These are phyloP conservation scores for Strigomonas culicis DNA, from an alignment of 208 protist genomes.

Conservation along the genomic window DNA sequence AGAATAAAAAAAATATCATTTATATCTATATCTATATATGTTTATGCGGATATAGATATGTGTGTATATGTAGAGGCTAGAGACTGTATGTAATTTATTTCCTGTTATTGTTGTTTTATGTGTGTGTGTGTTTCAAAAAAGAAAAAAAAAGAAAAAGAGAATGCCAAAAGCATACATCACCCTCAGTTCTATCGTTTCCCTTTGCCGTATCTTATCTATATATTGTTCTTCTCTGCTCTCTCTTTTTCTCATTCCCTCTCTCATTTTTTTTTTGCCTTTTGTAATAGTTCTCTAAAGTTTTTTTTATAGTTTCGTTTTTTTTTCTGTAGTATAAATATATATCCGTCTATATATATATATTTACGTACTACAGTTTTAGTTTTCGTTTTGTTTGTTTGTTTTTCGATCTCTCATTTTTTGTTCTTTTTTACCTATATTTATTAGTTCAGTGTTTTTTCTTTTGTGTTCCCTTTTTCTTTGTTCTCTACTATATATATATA, in stretches of 20 bases:
- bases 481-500: background rate
- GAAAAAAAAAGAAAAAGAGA: slow-evolving; percentile 2
- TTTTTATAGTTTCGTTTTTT: slow-evolving; percentile 15
- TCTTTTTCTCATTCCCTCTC: slow-evolving; percentile 2
- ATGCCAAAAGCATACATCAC: background rate
- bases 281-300: background rate
- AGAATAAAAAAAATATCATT: background rate
- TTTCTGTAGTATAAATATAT: background rate
- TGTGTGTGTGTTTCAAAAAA: background rate
- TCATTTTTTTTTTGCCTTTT: background rate
- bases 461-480: slow-evolving; percentile 10
- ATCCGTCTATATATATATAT: slow-evolving; percentile 9
- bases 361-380: slow-evolving; percentile 1
- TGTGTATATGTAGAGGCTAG: background rate
- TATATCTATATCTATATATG: slow-evolving; percentile 1
- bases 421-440: slow-evolving; percentile 4
- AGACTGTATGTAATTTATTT: slow-evolving; percentile 1
- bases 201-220: slow-evolving; percentile 2
- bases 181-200: slow-evolving; percentile 8
- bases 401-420: slow-evolving; percentile 9
- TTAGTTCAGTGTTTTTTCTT: no score
- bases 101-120: slow-evolving; percentile 10
- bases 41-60: slow-evolving; percentile 1
- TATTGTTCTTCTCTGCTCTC: slow-evolving; percentile 12
- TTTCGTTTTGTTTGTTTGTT: slow-evolving; percentile 8